Conservation (phyloP, 176 grass and related monocot genomes). For the Urochloa ruziziensis region DNA sequence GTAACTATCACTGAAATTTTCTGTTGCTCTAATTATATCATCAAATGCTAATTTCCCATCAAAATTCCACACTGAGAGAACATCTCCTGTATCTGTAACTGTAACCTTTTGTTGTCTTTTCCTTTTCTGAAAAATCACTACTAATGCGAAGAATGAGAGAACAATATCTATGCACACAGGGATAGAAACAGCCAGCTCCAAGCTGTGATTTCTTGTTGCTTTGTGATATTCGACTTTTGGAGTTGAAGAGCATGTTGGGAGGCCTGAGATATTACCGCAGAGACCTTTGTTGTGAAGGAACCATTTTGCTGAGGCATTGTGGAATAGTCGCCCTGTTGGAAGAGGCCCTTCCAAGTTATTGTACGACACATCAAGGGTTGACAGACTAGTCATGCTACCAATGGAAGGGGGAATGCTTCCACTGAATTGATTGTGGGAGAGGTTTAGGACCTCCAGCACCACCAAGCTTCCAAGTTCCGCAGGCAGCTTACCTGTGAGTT, state of each 20-base stretch:
- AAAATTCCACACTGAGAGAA: constrained; percentile 1
- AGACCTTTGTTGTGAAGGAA: constrained; percentile 11
- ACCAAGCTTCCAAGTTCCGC: background rate
- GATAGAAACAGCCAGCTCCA: background rate
- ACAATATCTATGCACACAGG: background rate
- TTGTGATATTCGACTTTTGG: background rate
- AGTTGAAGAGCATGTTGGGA: background rate
- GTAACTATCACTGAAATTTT: background rate
- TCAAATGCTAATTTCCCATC: background rate
- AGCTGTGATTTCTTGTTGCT: background rate
- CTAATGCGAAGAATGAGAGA: no score
- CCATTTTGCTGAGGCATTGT: background rate
- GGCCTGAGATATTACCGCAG: background rate
- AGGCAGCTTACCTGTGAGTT: background rate
- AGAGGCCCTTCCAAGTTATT: constrained; percentile 37
- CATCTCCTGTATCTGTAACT: background rate
- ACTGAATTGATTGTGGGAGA: constrained; percentile 39
- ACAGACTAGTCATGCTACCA: constrained; percentile 17
- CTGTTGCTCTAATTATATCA: constrained; percentile 3
- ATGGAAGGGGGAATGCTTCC: constrained; percentile 20
- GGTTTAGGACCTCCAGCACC: constrained; percentile 32
- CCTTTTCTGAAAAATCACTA: background rate
- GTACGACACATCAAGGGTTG: constrained; percentile 35
- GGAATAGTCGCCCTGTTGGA: background rate
- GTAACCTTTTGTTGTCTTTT: background rate